A percentile compares a stretch with the other conserved stretches of the same genome.
Conservation (phyloP, 2,329 filamentous ascomycete genomes). For the Mariannaea elegans region DNA sequence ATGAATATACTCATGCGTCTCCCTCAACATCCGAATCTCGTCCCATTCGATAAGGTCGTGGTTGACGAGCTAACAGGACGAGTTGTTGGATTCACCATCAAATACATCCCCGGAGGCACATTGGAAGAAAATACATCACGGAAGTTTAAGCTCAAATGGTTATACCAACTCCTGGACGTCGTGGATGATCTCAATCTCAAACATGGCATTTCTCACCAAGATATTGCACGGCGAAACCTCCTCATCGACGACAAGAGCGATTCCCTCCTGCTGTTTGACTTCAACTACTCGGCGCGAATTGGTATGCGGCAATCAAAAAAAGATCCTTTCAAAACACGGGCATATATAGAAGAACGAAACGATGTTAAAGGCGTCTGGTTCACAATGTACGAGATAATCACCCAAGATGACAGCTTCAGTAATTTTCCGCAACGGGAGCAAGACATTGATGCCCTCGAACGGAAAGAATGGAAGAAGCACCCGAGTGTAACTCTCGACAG, state of each 20-base stretch:
- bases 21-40: constrained; percentile 48
- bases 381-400: constrained; percentile 50
- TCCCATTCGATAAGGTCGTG: constrained; percentile 47
- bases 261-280: constrained; percentile 48
- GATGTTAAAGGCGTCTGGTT: constrained; percentile 49
- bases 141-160: constrained; percentile 47
- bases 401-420: constrained; percentile 38
- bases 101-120: constrained; percentile 47
- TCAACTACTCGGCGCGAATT: constrained; percentile 43
- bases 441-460: constrained; percentile 28
- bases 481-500: constrained; percentile 45
- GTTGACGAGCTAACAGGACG: constrained; percentile 43
- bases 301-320: constrained; percentile 17
- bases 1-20: constrained; percentile 47
- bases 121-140: constrained; percentile 41
- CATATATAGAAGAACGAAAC: constrained; percentile 31
- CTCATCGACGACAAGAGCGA: constrained; percentile 46
- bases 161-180: constrained; percentile 46
- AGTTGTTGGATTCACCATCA: constrained; percentile 48
- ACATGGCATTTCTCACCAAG: constrained; percentile 50
- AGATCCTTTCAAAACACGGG: background rate
- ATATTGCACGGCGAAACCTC: constrained; percentile 50
- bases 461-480: constrained; percentile 43
- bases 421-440: constrained; percentile 36
- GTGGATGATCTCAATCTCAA: constrained; percentile 47